Percentiles rank a stretch among this genome's conserved stretches.
These are phyloP conservation scores for Curvularia sp. DNA, from an alignment of 2,329 filamentous ascomycete genomes.

Conservation along the genomic window DNA sequence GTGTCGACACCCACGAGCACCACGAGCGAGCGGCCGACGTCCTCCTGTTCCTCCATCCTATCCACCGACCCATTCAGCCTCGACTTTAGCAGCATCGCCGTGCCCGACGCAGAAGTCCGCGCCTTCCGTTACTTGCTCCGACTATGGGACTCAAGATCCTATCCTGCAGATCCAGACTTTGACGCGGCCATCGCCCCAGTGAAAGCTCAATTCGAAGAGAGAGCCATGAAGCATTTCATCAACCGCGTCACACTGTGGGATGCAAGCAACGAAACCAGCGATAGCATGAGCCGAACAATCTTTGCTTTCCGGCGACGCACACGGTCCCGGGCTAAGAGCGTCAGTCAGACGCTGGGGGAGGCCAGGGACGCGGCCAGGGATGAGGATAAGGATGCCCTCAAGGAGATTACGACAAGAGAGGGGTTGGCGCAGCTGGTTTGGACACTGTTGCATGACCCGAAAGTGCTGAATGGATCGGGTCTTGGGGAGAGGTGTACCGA, in stretches of 20 bases:
- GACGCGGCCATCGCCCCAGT: slow-evolving; percentile 20
- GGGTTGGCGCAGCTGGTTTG: slow-evolving; percentile 37
- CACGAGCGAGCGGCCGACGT: slow-evolving; percentile 10
- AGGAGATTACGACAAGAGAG: slow-evolving; percentile 34
- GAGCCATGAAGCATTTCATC: slow-evolving; percentile 33
- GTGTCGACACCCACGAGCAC: slow-evolving; percentile 13
- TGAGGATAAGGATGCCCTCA: slow-evolving; percentile 25
- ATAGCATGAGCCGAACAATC: slow-evolving; percentile 7
- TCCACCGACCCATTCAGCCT: slow-evolving; percentile 25
- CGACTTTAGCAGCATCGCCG: slow-evolving; percentile 21
- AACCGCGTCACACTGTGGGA: slow-evolving; percentile 32
- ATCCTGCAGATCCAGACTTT: slow-evolving; percentile 25
- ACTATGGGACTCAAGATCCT: slow-evolving; percentile 26
- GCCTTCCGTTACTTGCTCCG: slow-evolving; percentile 32
- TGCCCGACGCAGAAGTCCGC: slow-evolving; percentile 32
- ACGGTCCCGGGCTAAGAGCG: slow-evolving; percentile 15
- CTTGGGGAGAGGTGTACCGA: slow-evolving; percentile 24
- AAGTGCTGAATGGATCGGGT: slow-evolving; percentile 18
- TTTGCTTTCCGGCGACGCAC: slow-evolving; percentile 9
- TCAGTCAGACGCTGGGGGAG: slow-evolving; percentile 16
- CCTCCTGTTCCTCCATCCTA: slow-evolving; percentile 10
- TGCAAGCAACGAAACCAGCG: slow-evolving; percentile 21
- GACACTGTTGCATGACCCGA: slow-evolving; percentile 31
- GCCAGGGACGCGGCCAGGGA: slow-evolving; percentile 13
- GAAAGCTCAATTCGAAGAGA: slow-evolving; percentile 29